phyloP scores from a whole-genome alignment of 1,284 basidiomycete species.

The Rhizoctonia solani region DNA sequence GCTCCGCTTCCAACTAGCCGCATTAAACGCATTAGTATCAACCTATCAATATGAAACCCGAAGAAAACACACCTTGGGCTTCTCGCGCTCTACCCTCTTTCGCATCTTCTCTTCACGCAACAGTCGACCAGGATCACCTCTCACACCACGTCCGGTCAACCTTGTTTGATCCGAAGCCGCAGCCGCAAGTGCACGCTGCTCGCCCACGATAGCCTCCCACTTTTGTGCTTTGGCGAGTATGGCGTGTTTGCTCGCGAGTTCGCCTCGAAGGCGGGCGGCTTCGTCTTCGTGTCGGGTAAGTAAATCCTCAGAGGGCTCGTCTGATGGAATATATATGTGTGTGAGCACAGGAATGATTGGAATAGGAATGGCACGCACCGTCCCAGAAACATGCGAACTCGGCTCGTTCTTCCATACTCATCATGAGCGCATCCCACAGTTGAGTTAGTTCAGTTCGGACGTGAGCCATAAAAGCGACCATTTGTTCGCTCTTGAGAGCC shows the following conservation, averaged over 20 bases:
- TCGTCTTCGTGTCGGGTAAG: slow-evolving; percentile 88
- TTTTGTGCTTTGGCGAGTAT: slow-evolving; percentile 79
- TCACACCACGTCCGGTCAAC: slow-evolving; percentile 73
- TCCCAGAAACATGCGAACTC: slow-evolving; percentile 80
- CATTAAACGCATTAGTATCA: slow-evolving; percentile 46
- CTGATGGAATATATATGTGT: slow-evolving; percentile 54
- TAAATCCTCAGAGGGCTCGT: slow-evolving; percentile 87
- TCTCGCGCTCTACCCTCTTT: slow-evolving; percentile 92
- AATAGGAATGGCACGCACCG: slow-evolving; percentile 55
- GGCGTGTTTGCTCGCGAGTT: slow-evolving; percentile 74
- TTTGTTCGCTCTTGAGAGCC: slow-evolving; percentile 83
- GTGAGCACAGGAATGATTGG: neutral
- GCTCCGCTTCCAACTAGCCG: slow-evolving; percentile 90
- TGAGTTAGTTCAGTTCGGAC: slow-evolving; percentile 80
- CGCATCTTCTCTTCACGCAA: slow-evolving; percentile 97
- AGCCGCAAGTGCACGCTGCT: slow-evolving; percentile 85
- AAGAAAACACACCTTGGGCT: slow-evolving; percentile 79
- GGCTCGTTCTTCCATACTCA: slow-evolving; percentile 80
- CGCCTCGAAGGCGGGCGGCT: slow-evolving; percentile 60
- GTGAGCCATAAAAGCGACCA: slow-evolving; percentile 83
- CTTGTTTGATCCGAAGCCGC: slow-evolving; percentile 78
- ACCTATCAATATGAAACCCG: slow-evolving; percentile 1
- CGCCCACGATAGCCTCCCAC: slow-evolving; percentile 90
- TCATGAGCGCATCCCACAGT: slow-evolving; percentile 87
- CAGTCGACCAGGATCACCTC: slow-evolving; percentile 72